Base-by-base conservation (phyloP, 2,329 filamentous ascomycete genomes). In the Didymella segeticola region DNA sequence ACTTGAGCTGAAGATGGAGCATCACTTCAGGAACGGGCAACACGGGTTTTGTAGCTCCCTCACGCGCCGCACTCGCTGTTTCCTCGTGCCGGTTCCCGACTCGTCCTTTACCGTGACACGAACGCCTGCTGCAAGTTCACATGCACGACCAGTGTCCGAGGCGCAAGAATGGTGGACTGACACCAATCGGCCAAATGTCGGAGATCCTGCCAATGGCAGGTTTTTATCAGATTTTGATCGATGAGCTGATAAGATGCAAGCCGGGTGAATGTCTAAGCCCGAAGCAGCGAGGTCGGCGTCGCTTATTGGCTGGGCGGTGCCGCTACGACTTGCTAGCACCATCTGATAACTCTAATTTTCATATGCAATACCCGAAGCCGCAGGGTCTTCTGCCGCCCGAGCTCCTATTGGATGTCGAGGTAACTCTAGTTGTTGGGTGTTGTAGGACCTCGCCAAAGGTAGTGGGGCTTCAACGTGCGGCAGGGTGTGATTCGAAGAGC, bases 331-430 rank as follows among this genome's bases (percentile, higher is more conserved):
- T 19, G 20, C 39, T 67, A 64, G 66, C 56, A 51, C 57, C 31
- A 69, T 69, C 66, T 63, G 66, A 68, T 69, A 68, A 69, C 59
- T 62, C 55, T 47, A 59, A 47, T 36, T 10, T 26, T 26, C 25
- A 26, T 5, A 26, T 36, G 34, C 47, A 27, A 48, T 26, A 48
- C 19, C 26, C 47, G 47, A 47, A 38, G n/a, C 19, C 41, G 38
- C 50, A 53, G 26, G 52, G 47, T n/a, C 17, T 49, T 31, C 26
- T 42, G 26, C 48, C 34, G 23, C 23, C 29, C 15, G 27, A 2
- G 26, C 26, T 27, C 15, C 25, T 23, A 57, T 53, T 57, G 49
- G 49, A 42, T 25, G 2, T 11, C 6, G 26, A 7, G 5, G 15
- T 25, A 5, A 17, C 27, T 36, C n/a, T 27, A 23, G 37, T 8